These are phyloP conservation scores for Gaeumannomyces tritici DNA, from an alignment of 2,329 filamentous ascomycete species.

Conservation along the genomic window DNA sequence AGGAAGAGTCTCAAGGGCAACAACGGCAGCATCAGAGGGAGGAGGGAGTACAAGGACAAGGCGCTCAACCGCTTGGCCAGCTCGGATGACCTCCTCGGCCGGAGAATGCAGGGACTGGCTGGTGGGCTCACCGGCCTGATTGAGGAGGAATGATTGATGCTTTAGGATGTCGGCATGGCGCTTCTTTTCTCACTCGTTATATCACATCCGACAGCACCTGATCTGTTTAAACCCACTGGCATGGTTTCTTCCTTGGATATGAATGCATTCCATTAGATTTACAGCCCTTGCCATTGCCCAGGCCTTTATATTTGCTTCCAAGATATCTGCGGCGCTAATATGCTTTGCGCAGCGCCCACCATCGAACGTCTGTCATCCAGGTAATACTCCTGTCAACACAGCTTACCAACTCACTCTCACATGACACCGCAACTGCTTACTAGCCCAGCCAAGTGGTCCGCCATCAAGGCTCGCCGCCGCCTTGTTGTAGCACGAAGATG, in stretches of 20 bases:
- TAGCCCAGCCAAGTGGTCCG: too few relatives aligned
- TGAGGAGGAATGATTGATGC: conserved; percentile 22
- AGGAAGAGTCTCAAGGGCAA: conserved; percentile 19
- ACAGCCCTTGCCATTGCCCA: too few relatives aligned
- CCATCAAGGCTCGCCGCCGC: too few relatives aligned
- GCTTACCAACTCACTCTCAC: conserved; percentile 38
- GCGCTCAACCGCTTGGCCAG: conserved; percentile 43
- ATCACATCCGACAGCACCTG: background rate
- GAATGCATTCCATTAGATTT: too few relatives aligned
- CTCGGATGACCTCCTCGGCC: conserved; percentile 45
- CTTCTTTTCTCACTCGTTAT: background rate
- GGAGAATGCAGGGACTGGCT: conserved; percentile 49
- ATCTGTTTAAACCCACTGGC: too few relatives aligned
- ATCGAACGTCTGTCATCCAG: too few relatives aligned
- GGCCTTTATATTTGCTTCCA: too few relatives aligned
- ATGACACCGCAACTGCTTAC: conserved; percentile 60
- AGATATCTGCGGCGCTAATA: too few relatives aligned
- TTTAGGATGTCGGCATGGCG: background rate
- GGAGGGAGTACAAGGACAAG: conserved; percentile 21
- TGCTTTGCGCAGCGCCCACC: too few relatives aligned
- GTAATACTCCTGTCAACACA: background rate
- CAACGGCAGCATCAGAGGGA: conserved; percentile 15
- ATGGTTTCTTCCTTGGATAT: too few relatives aligned
- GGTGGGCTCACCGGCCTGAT: conserved; percentile 40
- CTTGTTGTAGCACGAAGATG: too few relatives aligned